Evolutionary conservation across 345 rosid species (phyloP).

Genomic region (Eucalyptus sp.): DNA sequence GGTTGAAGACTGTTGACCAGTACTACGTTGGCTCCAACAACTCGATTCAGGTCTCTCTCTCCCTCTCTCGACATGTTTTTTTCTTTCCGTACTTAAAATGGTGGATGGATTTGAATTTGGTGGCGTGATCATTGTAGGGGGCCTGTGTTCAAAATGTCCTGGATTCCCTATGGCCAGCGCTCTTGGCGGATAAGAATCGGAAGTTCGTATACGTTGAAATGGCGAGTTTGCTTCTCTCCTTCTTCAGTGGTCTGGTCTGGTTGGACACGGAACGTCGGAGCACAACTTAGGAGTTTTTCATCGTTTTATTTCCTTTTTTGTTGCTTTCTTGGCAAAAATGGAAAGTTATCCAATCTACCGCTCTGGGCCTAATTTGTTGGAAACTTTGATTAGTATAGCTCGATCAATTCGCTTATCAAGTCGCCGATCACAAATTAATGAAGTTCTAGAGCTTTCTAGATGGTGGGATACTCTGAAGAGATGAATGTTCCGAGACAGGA

Average conservation of each 20-base stretch:
- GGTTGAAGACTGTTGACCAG: slow-evolving; percentile 97
- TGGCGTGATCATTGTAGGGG: slow-evolving; percentile 24
- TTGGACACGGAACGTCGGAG: background rate
- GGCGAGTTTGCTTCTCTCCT: slow-evolving; percentile 25
- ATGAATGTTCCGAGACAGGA: background rate
- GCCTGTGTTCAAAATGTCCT: slow-evolving; percentile 92
- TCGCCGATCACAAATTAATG: background rate
- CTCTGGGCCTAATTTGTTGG: background rate
- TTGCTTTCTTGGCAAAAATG: background rate
- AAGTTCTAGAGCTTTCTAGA: background rate
- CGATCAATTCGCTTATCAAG: background rate
- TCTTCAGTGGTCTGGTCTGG: background rate
- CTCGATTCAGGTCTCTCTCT: slow-evolving; percentile 70
- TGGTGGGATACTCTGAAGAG: background rate
- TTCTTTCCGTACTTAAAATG: background rate
- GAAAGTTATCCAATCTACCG: background rate
- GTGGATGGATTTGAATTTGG: background rate
- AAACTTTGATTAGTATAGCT: background rate
- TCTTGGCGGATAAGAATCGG: slow-evolving; percentile 82
- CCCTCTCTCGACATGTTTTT: background rate
- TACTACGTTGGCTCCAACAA: slow-evolving; percentile 98
- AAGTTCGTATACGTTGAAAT: slow-evolving; percentile 79
- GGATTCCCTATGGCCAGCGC: slow-evolving; percentile 85
- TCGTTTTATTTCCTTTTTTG: background rate
- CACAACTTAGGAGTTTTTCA: background rate